Conservation (phyloP, 305 asterid genomes). For the Fraxinus paxiana region DNA sequence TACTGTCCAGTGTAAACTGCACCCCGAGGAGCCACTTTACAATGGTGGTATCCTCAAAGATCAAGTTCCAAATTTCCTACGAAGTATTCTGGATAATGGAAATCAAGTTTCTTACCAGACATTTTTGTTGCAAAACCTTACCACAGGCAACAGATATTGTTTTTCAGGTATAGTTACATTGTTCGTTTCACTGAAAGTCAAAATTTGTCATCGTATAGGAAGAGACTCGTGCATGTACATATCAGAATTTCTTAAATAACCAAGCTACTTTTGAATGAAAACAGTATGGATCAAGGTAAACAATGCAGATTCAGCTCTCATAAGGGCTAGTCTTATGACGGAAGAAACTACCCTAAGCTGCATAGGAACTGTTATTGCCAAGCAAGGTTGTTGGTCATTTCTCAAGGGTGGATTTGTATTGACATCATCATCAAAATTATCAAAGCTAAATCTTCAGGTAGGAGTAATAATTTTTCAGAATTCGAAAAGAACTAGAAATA, state of each 20-base stretch:
- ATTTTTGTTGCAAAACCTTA: constrained; percentile 40
- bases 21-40: constrained; percentile 59
- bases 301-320: constrained; percentile 30
- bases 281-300: constrained; percentile 67
- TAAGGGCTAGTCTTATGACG: constrained; percentile 46
- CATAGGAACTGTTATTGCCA: constrained; percentile 56
- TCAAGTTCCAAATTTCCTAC: constrained; percentile 1
- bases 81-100: constrained; percentile 8
- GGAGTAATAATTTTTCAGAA: background rate
- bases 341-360: constrained; percentile 37
- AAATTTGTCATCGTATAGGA: no score
- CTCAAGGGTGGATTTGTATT: constrained; percentile 60
- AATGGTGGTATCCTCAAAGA: constrained; percentile 58
- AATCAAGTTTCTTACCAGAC: constrained; percentile 23
- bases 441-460: constrained; percentile 40
- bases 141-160: constrained; percentile 41
- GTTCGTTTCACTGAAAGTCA: background rate
- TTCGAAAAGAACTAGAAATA: background rate
- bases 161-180: constrained; percentile 57
- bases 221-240: background rate
- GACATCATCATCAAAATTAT: constrained; percentile 37
- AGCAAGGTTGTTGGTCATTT: constrained; percentile 55
- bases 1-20: constrained; percentile 45
- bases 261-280: background rate
- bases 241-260: background rate